These are phyloP conservation scores for Herpetomonas samuelpessoai DNA, from an alignment of 208 protist genomes.

Conservation along the genomic window DNA sequence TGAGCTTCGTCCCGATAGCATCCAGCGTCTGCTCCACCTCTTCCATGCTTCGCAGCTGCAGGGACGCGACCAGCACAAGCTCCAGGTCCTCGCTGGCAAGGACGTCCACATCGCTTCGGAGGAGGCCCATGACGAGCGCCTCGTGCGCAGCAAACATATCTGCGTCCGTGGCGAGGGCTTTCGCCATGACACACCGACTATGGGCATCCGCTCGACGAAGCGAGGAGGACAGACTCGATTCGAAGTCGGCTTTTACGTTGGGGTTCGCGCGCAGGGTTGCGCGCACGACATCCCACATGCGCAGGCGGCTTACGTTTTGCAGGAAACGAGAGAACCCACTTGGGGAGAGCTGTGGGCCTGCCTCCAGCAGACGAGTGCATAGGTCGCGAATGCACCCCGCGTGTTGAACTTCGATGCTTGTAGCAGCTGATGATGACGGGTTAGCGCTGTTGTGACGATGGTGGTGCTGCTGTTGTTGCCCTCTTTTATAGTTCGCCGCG, in stretches of 20 bases:
- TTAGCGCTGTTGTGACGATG: not conserved
- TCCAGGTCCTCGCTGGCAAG: constrained; percentile 80
- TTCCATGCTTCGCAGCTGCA: constrained; percentile 28
- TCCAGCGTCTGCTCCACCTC: constrained; percentile 67
- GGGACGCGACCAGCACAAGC: constrained; percentile 49
- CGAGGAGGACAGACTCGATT: constrained; percentile 13
- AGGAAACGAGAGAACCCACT: constrained; percentile 64
- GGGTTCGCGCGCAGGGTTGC: not conserved
- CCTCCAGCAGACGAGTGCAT: too few relatives aligned
- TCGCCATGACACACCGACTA: constrained; percentile 75
- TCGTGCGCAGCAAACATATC: constrained; percentile 46
- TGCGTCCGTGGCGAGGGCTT: constrained; percentile 48
- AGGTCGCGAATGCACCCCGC: too few relatives aligned
- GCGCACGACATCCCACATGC: constrained; percentile 19
- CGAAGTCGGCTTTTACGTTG: constrained; percentile 16
- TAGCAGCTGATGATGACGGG: too few relatives aligned
- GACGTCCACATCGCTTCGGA: constrained; percentile 41
- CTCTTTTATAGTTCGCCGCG: not conserved
- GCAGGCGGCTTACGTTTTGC: constrained; percentile 53
- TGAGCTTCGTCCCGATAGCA: constrained; percentile 65
- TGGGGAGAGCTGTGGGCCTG: constrained; percentile 28
- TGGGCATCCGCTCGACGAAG: constrained; percentile 71
- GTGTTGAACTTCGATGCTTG: too few relatives aligned
- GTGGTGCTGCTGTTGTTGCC: not conserved
- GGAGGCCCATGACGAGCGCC: constrained; percentile 33